These are phyloP conservation scores for Alternaria arbusti DNA, from an alignment of 2,329 filamentous ascomycete species.

Conservation along the genomic window DNA sequence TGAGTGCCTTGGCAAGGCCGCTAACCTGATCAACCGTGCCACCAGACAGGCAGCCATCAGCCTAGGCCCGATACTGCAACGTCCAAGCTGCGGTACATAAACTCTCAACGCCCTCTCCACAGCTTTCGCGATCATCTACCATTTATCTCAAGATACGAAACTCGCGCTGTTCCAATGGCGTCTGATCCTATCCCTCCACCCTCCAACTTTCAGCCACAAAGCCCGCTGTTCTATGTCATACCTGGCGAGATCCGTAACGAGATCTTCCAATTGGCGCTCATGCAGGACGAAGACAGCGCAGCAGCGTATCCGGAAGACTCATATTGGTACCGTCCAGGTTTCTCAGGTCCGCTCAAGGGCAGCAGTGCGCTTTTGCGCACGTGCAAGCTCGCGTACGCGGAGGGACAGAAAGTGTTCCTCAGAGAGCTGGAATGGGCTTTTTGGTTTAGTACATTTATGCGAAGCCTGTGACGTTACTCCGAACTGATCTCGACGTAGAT, in stretches of 20 bases:
- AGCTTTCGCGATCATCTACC: not conserved
- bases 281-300: conserved; percentile 10
- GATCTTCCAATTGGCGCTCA: conserved; percentile 12
- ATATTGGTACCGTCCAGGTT: conserved; percentile 14
- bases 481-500: not conserved
- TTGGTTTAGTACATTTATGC: conserved; percentile 10
- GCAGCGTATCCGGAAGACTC: conserved; percentile 10
- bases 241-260: conserved; percentile 14
- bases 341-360: conserved; percentile 7
- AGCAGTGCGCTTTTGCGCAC: conserved; percentile 13
- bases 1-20: not conserved
- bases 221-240: conserved; percentile 9
- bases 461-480: not conserved
- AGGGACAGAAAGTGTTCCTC: conserved; percentile 13
- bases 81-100: not conserved
- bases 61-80: not conserved
- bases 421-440: conserved; percentile 11
- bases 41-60: conserved; percentile 1
- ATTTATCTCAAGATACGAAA: not conserved
- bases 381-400: conserved; percentile 9
- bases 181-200: not conserved
- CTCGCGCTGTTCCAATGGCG: not conserved
- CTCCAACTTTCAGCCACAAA: conserved; percentile 8
- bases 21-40: no score
- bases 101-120: not conserved